Percentiles rank a stretch among this genome's conserved stretches.
phyloP scores from a whole-genome alignment of 768 basidiomycete genomes.

The Leccinum variicolor region DNA sequence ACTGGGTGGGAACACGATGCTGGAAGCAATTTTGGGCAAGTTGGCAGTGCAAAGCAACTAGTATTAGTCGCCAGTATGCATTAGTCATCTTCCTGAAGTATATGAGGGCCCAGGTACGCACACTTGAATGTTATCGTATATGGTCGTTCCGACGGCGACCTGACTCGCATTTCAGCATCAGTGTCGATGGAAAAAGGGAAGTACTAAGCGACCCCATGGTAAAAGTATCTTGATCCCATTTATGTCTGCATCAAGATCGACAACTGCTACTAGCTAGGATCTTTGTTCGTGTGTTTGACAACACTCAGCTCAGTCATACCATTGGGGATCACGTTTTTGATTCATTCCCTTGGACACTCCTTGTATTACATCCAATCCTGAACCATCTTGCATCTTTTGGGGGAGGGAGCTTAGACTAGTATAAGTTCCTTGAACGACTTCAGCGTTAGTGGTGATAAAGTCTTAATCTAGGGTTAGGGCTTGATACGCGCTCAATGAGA shows the following conservation, averaged over 20 bases:
- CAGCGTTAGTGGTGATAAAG: neutral
- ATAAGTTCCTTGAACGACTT: too few relatives aligned
- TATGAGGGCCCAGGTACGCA: neutral
- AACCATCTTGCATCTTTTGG: too few relatives aligned
- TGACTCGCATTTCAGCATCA: neutral
- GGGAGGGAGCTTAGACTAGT: too few relatives aligned
- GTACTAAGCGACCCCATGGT: too few relatives aligned
- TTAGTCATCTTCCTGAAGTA: neutral
- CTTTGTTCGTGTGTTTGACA: too few relatives aligned
- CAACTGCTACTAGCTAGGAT: too few relatives aligned
- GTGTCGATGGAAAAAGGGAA: neutral
- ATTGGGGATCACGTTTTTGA: too few relatives aligned
- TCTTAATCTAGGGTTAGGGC: neutral
- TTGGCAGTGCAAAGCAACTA: slow-evolving; percentile 32
- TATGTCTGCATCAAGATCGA: too few relatives aligned
- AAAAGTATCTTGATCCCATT: too few relatives aligned
- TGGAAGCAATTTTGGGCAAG: slow-evolving; percentile 56
- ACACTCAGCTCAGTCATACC: too few relatives aligned
- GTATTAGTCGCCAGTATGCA: slow-evolving; percentile 7
- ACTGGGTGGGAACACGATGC: slow-evolving; percentile 70
- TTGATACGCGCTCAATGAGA: neutral
- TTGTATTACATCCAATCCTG: too few relatives aligned
- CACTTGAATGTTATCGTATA: neutral
- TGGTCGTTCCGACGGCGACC: neutral
- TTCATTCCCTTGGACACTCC: too few relatives aligned